Conservation (phyloP, 2,329 filamentous ascomycete genomes). For the Magnaporthiopsis poae region DNA sequence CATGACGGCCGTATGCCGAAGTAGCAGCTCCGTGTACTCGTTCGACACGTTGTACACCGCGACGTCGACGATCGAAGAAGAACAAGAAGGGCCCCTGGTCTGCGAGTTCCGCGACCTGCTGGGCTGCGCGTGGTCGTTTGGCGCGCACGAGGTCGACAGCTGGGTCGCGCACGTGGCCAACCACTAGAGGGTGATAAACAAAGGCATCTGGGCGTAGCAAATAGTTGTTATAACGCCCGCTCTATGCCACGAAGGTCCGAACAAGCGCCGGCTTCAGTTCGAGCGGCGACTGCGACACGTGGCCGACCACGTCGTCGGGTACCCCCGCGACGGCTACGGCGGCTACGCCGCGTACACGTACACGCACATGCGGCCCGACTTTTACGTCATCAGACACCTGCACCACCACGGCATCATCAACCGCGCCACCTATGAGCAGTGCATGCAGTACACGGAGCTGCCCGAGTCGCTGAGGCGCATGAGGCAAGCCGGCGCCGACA, state of each 20-base stretch:
- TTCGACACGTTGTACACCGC: neutral
- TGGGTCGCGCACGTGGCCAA: constrained; percentile 39
- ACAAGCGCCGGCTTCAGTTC: constrained; percentile 21
- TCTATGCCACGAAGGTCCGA: too few relatives aligned
- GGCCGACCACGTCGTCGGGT: constrained; percentile 28
- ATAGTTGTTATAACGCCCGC: too few relatives aligned
- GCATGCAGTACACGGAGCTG: constrained; percentile 7
- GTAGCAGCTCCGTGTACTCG: neutral
- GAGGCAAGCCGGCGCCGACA: neutral
- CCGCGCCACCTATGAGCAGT: constrained; percentile 12
- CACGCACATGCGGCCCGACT: constrained; percentile 28
- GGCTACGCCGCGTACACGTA: neutral
- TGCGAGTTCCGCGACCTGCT: constrained; percentile 35
- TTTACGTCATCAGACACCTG: constrained; percentile 30
- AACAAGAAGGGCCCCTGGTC: constrained; percentile 19
- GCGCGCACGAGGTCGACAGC: constrained; percentile 22
- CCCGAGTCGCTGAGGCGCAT: neutral
- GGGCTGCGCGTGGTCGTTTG: constrained; percentile 29
- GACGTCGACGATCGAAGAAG: too few relatives aligned
- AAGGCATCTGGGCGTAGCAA: too few relatives aligned
- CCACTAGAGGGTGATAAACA: too few relatives aligned
- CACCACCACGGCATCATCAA: constrained; percentile 19
- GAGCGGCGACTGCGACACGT: constrained; percentile 40
- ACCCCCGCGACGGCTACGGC: constrained; percentile 13
- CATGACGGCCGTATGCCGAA: neutral